phyloP scores from a whole-genome alignment of 2,329 filamentous ascomycete genomes.

The Aspergillus puulaauensis region DNA sequence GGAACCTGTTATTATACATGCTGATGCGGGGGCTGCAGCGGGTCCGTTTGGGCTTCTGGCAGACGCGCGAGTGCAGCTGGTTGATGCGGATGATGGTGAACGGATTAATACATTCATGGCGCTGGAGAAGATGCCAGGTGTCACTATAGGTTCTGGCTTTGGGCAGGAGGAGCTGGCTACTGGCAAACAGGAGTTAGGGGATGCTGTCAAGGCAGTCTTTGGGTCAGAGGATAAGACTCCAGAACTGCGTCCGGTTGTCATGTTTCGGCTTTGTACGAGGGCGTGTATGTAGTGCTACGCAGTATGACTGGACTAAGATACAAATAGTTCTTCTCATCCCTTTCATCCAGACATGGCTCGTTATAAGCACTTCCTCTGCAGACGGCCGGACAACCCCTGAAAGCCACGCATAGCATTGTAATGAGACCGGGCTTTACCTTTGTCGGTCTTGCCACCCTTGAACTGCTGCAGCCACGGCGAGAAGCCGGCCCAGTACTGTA shows the following conservation, averaged over 20 bases:
- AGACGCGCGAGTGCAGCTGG: constrained; percentile 11
- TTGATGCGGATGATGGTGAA: constrained; percentile 3
- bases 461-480: too few relatives aligned
- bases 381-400: too few relatives aligned
- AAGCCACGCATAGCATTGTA: too few relatives aligned
- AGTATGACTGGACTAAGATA: too few relatives aligned
- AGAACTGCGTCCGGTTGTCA: background rate
- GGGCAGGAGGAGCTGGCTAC: background rate
- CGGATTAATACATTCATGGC: background rate
- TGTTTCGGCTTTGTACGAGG: background rate
- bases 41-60: constrained; percentile 8
- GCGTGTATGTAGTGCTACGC: background rate
- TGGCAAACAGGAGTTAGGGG: background rate
- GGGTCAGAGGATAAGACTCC: background rate
- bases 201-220: background rate
- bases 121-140: background rate
- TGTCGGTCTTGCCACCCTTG: too few relatives aligned
- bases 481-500: too few relatives aligned
- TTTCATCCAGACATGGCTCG: too few relatives aligned
- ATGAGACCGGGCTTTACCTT: too few relatives aligned
- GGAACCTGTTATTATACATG: constrained; percentile 7
- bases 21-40: background rate
- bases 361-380: too few relatives aligned
- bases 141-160: background rate
- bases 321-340: too few relatives aligned